Conservation (phyloP, 805 yeast species). For the Nematodospora valgi region DNA sequence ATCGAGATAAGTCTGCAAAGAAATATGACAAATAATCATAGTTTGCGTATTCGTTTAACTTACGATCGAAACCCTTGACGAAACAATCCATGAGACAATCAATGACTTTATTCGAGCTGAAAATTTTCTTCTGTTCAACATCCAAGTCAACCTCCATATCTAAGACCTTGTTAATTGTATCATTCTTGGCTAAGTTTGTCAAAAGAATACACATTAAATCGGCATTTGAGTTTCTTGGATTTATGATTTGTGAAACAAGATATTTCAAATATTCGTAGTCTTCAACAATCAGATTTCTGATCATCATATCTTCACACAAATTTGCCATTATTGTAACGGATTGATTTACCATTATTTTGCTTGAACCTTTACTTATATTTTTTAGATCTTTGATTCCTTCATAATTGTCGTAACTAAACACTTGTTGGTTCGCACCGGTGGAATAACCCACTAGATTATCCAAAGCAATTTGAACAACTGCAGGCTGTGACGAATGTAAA, state of each 20-base stretch:
- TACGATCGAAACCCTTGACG: conserved; percentile 76
- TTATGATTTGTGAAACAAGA: conserved; percentile 49
- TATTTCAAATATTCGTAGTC: conserved; percentile 56
- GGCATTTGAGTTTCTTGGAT: conserved; percentile 59
- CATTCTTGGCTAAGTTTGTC: conserved; percentile 81
- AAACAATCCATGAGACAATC: conserved; percentile 87
- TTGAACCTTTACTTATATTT: conserved; percentile 50
- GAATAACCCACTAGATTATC: conserved; percentile 82
- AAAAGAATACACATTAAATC: conserved; percentile 82
- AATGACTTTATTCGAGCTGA: conserved; percentile 55
- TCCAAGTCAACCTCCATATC: conserved; percentile 36
- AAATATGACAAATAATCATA: conserved; percentile 83
- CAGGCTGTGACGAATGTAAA: conserved; percentile 76
- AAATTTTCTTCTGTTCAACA: conserved; percentile 42
- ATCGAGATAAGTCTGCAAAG: conserved; percentile 87
- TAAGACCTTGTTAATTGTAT: conserved; percentile 48
- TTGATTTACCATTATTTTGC: conserved; percentile 55
- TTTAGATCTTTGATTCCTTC: conserved; percentile 73
- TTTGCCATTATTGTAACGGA: conserved; percentile 81
- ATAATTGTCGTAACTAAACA: conserved; percentile 69
- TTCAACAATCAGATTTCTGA: conserved; percentile 62
- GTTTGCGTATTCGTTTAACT: conserved; percentile 66
- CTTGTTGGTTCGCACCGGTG: conserved; percentile 59
- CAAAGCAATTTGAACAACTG: conserved; percentile 78
- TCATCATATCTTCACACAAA: conserved; percentile 64